Evolutionary conservation across 1,139 yeast genomes (phyloP), one percentile per base, ranked within the genome.

Genomic region (Saccharomyces hybrid): DNA sequence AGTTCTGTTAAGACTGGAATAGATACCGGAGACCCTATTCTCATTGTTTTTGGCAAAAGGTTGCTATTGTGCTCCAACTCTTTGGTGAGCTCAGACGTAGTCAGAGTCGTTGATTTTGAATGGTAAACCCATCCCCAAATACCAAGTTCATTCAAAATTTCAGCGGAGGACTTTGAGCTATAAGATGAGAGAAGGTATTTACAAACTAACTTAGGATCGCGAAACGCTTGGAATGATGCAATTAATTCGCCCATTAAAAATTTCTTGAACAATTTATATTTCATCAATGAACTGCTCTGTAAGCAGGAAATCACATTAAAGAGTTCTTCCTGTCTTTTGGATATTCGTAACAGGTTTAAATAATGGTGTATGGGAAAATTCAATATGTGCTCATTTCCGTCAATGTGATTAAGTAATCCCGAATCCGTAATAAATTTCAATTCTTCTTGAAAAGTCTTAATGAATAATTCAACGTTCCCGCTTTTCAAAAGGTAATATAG

Each of bases 1-100:
- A 66, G 50, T 53, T 67, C 69, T 6, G 62, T 60, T 47, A 67
- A 21, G 2, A 56, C 53, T 9, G 55, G 56, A 44, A 54, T 27
- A 16, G 60, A 53, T 5, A 64, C 64, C 3, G 49, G 34, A 1
- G 52, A 29, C 4, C 50, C 29, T 12, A 53, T 16, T 2, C 50
- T 54, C 49, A 59, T 44, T n/a, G 54, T 34, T n/a, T 47, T 48
- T 2, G 65, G 60, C 8, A 61, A 44, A 21, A 53, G 32, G 6
- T 49, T 48, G n/a, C 54, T 55, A 5, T 57, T 38, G 9, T 47
- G 44, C 2, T 46, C 19, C 1, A 50, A 21, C 49, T 63, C 64
- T 24, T 50, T 48, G n/a, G 28, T 16, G n/a, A 63, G 48, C n/a
- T 51, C 24, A 16, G 24, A 16, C 5, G 24, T 21, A 16, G 44